These are phyloP conservation scores for Termitomyces sp. DNA, from an alignment of 768 basidiomycete species.

Conservation along the genomic window DNA sequence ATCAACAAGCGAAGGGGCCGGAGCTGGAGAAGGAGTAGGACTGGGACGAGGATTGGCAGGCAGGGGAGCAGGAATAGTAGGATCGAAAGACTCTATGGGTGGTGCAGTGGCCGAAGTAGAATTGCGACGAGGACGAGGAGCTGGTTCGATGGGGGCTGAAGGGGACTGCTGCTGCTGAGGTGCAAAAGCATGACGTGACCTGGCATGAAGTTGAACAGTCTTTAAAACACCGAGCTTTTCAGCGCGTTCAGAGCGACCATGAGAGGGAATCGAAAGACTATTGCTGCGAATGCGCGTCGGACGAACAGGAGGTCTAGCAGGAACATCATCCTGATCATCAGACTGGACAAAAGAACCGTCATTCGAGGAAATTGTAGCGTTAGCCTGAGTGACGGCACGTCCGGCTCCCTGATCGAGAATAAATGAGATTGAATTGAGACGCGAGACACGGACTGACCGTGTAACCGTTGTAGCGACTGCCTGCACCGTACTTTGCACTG, in stretches of 20 bases:
- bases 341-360: slow-evolving; percentile 43
- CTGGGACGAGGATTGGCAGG: too few relatives aligned
- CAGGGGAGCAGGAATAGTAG: slow-evolving; percentile 11
- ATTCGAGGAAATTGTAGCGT: slow-evolving; percentile 42
- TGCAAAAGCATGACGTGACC: slow-evolving; percentile 56
- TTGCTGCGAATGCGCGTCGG: slow-evolving; percentile 51
- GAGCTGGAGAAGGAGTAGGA: slow-evolving; percentile 15
- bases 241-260: slow-evolving; percentile 35
- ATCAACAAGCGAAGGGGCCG: slow-evolving; percentile 6
- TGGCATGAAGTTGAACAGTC: slow-evolving; percentile 61
- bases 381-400: slow-evolving; percentile 71
- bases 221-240: slow-evolving; percentile 56
- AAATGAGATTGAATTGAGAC: background rate
- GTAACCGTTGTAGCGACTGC: slow-evolving; percentile 67
- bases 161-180: slow-evolving; percentile 20
- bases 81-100: slow-evolving; percentile 18
- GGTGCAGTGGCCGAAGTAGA: slow-evolving; percentile 35
- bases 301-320: slow-evolving; percentile 21
- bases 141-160: slow-evolving; percentile 15
- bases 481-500: slow-evolving; percentile 67
- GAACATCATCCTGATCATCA: slow-evolving; percentile 58
- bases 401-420: slow-evolving; percentile 51
- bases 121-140: slow-evolving; percentile 41
- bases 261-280: slow-evolving; percentile 50
- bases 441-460: slow-evolving; percentile 42